Evolutionary conservation across 2,329 filamentous ascomycete genomes (phyloP).

Genomic region (Pestalotiopsis sp.): DNA sequence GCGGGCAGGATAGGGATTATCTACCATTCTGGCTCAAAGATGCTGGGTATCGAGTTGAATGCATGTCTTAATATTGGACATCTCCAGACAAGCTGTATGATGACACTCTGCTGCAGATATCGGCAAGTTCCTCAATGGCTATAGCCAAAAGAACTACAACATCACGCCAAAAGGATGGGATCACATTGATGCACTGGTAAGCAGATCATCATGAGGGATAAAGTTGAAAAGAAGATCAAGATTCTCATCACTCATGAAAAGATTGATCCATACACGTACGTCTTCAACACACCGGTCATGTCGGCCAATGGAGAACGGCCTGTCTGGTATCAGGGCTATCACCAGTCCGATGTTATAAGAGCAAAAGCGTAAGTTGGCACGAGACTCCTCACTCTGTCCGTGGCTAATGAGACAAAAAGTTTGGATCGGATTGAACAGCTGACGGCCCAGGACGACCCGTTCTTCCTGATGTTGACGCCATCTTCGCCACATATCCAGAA

Average conservation of each 20-base stretch:
- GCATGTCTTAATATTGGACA: background rate
- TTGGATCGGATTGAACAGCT: constrained; percentile 9
- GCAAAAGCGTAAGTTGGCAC: background rate
- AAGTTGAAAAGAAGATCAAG: background rate
- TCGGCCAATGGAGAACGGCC: constrained; percentile 9
- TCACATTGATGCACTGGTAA: constrained; percentile 15
- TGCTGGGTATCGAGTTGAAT: constrained; percentile 21
- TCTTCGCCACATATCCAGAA: constrained; percentile 13
- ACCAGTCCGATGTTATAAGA: constrained; percentile 36
- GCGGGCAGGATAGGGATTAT: constrained; percentile 17
- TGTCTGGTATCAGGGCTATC: constrained; percentile 35
- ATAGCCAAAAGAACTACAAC: background rate
- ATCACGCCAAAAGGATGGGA: constrained; percentile 6
- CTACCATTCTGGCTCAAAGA: constrained; percentile 18
- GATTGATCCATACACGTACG: constrained; percentile 11
- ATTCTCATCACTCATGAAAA: background rate
- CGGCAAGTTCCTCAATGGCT: constrained; percentile 13
- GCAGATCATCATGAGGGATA: background rate
- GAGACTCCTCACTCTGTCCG: accelerated
- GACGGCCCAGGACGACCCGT: background rate
- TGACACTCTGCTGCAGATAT: background rate
- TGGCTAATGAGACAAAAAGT: background rate
- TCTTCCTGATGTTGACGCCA: constrained; percentile 3
- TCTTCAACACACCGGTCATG: constrained; percentile 11
- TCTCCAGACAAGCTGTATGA: no score